Evolutionary conservation across 208 protist species (phyloP).

Genomic region (Leptomonas seymouri): DNA sequence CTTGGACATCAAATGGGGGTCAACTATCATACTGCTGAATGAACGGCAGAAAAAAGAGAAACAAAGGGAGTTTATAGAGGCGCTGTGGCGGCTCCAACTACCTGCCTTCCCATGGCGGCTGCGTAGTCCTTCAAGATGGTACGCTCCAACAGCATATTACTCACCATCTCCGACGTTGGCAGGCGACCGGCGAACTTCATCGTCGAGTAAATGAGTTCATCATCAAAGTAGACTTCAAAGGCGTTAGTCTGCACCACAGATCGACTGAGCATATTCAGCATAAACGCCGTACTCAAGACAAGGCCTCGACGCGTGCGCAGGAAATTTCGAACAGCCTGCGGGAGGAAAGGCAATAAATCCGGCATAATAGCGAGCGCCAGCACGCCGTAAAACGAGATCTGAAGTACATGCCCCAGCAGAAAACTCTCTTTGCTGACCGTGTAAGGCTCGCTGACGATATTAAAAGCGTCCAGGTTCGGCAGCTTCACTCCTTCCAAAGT

Average conservation of each 20-base stretch:
- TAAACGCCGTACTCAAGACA: constrained; percentile 45
- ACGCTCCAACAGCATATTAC: constrained; percentile 39
- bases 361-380: constrained; percentile 35
- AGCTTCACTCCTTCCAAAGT: constrained; percentile 11
- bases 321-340: constrained; percentile 16
- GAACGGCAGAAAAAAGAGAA: too few species aligned
- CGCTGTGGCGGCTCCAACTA: neutral
- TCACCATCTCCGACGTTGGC: constrained; percentile 39
- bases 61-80: neutral
- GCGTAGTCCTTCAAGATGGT: constrained; percentile 43
- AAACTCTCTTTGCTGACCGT: constrained; percentile 11
- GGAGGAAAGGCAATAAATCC: constrained; percentile 40
- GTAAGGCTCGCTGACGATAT: constrained; percentile 16
- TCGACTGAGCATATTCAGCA: constrained; percentile 51
- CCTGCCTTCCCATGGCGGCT: neutral
- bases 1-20: neutral
- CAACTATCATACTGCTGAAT: neutral
- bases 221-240: constrained; percentile 77
- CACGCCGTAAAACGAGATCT: constrained; percentile 23
- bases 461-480: constrained; percentile 23
- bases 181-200: constrained; percentile 34
- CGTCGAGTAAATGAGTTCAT: constrained; percentile 48
- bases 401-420: constrained; percentile 17
- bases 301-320: constrained; percentile 36
- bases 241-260: constrained; percentile 47